Base-by-base conservation (phyloP, 2,329 filamentous ascomycete species). In the Tolypocladium paradoxum region DNA sequence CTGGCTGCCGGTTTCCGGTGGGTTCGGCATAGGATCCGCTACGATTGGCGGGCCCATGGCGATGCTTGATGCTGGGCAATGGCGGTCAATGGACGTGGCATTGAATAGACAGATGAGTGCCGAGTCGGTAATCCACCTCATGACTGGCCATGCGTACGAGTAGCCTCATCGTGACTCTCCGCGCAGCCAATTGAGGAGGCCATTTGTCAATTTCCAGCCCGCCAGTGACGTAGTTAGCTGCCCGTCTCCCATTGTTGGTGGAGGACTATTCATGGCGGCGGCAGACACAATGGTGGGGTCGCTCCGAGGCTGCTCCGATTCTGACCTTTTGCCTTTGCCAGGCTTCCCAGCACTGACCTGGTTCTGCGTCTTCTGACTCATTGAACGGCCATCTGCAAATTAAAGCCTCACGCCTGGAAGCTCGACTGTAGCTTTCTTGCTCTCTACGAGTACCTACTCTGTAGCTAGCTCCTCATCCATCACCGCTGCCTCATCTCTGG, bases 281-380 rank as follows among this genome's bases (percentile, higher is more conserved):
- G 40, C 24, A 27, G 12, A 27, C 4, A 24, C 14, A 12, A 40
- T 49, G 49, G 54, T 65, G 64, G 63, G 60, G 60, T 55, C 24
- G 56, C 61, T 65, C 64, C 64, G 64, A 66, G 58, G 57, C 56
- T 52, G 57, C 60, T 64, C 64, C 64, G 62, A 58, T 60, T 34
- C 37, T 37, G 18, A 16, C 33, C 50, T 53, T 56, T 48, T 52
- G 49, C 22, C 43, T 31, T 9, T 33, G 43, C 43, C 18, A 31
- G 27, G 6, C 27, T 27, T 31, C 7, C 16, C 16, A 29, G 16
- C 43, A 11, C 43, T 46, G 43, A 29, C 24, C 43, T 29, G 43
- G 3, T 31, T 16, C 29, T 31, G 29, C 18, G 18, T 33, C 22
- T 51, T 45, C 49, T 51, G 36, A 40, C 36, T 51, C 49, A 49